Conservation (phyloP, 257 asterid genomes). For the Nicotiana sylvestris region DNA sequence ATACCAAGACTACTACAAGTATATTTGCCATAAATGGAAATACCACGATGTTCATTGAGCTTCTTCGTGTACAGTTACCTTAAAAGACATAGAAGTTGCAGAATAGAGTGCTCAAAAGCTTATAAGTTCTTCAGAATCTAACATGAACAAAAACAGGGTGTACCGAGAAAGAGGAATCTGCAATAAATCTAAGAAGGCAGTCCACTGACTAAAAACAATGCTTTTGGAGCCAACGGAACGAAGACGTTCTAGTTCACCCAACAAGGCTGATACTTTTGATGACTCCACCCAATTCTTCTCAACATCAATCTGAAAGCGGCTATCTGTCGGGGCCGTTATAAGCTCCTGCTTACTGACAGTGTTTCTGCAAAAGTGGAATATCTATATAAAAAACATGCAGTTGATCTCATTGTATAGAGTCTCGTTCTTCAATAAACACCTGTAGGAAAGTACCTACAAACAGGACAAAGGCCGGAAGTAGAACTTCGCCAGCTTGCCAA, state of each 20-base stretch:
- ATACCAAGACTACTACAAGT: not conserved
- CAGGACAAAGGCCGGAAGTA: conserved; percentile 84
- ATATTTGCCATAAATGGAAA: not conserved
- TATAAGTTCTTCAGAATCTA: conserved; percentile 6
- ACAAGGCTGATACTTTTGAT: conserved; percentile 82
- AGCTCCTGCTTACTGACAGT: conserved; percentile 74
- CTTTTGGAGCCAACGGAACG: conserved; percentile 65
- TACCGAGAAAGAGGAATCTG: conserved; percentile 93
- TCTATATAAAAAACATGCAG: conserved; percentile 1
- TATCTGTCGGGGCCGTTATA: conserved; percentile 86
- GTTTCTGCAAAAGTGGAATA: conserved; percentile 46
- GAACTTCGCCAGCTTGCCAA: conserved; percentile 91
- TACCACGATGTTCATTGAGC: not conserved
- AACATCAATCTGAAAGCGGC: conserved; percentile 82
- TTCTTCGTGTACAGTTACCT: not conserved
- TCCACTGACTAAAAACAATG: conserved; percentile 97
- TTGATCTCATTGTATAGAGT: conserved; percentile 2
- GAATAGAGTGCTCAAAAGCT: not conserved
- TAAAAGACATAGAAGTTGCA: not conserved
- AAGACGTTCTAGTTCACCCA: conserved; percentile 55
- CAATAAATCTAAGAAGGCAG: conserved; percentile 88
- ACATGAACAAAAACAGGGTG: not conserved
- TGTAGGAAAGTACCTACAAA: conserved; percentile 69
- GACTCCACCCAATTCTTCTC: conserved; percentile 92
- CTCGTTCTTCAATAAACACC: not conserved